A percentile compares a stretch with the other conserved stretches of the same genome.
These are phyloP conservation scores for Amesomyces nigricolor DNA, from an alignment of 2,329 filamentous ascomycete species.

Conservation along the genomic window DNA sequence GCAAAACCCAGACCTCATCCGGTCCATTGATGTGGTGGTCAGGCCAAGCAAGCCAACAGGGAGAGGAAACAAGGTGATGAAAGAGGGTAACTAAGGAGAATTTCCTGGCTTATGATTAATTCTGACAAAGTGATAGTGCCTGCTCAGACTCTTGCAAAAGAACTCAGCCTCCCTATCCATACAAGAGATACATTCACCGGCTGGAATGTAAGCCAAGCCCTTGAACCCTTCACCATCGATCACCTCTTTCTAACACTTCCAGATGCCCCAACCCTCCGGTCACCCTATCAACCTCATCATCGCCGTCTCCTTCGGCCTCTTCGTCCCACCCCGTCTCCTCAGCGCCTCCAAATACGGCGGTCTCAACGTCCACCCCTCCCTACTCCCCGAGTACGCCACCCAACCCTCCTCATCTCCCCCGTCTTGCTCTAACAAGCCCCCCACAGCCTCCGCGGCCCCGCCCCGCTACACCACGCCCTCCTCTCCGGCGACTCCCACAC, in stretches of 20 bases:
- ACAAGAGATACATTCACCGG: slow-evolving; percentile 74
- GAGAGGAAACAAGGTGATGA: slow-evolving; percentile 62
- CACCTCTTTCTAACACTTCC: not conserved
- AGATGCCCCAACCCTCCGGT: slow-evolving; percentile 19
- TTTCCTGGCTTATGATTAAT: not conserved
- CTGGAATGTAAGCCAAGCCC: slow-evolving; percentile 60
- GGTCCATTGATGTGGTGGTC: slow-evolving; percentile 80
- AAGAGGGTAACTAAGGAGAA: slow-evolving; percentile 47
- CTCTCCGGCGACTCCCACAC: slow-evolving; percentile 55
- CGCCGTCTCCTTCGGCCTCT: slow-evolving; percentile 89
- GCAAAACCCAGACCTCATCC: slow-evolving; percentile 50
- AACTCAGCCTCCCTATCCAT: slow-evolving; percentile 63
- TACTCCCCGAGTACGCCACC: slow-evolving; percentile 67
- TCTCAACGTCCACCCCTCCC: slow-evolving; percentile 86
- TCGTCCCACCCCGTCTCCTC: slow-evolving; percentile 75
- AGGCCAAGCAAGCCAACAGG: slow-evolving; percentile 73
- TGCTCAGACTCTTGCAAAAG: slow-evolving; percentile 59
- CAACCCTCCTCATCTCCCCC: too few species aligned
- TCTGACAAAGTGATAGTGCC: slow-evolving; percentile 53
- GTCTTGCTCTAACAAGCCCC: not conserved
- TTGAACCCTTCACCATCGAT: not conserved
- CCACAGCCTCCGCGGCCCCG: slow-evolving; percentile 71
- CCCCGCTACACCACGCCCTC: slow-evolving; percentile 81
- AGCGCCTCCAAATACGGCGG: slow-evolving; percentile 70
- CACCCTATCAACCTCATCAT: slow-evolving; percentile 67